Conservation (phyloP, 192 early-diverging fungal genomes). For the Phycomyces blakesleeanus region DNA sequence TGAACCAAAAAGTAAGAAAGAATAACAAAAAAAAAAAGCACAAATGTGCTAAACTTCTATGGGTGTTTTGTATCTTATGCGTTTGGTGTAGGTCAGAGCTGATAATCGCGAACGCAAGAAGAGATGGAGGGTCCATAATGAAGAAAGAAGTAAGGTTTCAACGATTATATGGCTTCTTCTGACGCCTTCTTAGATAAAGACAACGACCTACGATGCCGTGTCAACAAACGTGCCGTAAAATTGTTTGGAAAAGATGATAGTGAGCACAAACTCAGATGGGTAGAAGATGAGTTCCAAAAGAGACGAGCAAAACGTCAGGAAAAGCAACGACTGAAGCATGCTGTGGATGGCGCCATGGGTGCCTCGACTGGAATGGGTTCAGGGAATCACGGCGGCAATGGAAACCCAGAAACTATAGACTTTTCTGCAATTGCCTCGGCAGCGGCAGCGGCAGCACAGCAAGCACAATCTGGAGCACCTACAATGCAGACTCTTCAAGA, state of each 20-base stretch:
- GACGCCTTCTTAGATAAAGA: slow-evolving; percentile 54
- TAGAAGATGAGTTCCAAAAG: slow-evolving; percentile 69
- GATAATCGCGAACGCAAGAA: slow-evolving; percentile 53
- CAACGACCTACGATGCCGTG: slow-evolving; percentile 73
- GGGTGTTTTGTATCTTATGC: background rate
- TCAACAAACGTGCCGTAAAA: slow-evolving; percentile 71
- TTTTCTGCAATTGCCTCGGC: slow-evolving; percentile 1
- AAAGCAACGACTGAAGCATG: slow-evolving; percentile 52
- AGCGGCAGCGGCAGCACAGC: slow-evolving; percentile 9
- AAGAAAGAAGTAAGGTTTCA: slow-evolving; percentile 47
- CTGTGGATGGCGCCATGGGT: slow-evolving; percentile 24
- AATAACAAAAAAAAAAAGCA: background rate
- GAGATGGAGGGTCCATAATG: slow-evolving; percentile 49
- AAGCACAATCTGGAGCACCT: background rate
- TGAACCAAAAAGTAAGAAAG: slow-evolving; percentile 34
- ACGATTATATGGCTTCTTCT: background rate
- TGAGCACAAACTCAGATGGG: slow-evolving; percentile 59
- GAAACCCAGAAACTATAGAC: background rate
- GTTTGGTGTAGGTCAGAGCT: slow-evolving; percentile 32
- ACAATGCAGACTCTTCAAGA: slow-evolving; percentile 1
- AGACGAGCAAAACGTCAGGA: slow-evolving; percentile 60
- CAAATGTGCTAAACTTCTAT: background rate
- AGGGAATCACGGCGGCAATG: background rate
- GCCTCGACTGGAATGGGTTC: slow-evolving; percentile 3
- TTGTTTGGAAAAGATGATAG: slow-evolving; percentile 57